Evolutionary conservation across 164 flowering plant genomes (phyloP), one percentile per base, ranked within the genome.

Genomic region (Brasenia schreberi): DNA sequence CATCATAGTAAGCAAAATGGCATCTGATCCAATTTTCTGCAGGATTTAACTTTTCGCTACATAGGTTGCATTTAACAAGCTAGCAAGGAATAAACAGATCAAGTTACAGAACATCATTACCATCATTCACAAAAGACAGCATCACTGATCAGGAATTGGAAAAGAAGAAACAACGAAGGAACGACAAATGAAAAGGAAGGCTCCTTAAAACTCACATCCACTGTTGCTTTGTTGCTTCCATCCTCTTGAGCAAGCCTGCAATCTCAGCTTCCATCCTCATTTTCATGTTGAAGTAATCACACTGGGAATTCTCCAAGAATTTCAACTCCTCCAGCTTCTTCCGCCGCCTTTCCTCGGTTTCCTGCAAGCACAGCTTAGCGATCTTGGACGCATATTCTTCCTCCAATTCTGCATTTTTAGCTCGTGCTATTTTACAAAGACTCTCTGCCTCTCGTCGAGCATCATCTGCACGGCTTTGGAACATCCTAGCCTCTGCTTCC

Each of bases 401-500:
- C 43, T 94, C 99, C 77, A 91, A 66, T 65, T 84, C 82, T 71
- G 83, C 89, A 27, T 71, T 76, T 66, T 74, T 81, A 3, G 76
- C 68, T n/a, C 78, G 74, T 16, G 82, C 84, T 80, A 89, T 75
- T 63, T 77, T 68, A n/a, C 72, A 70, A 74, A 69, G 84, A 17
- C 75, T 71, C 65, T 94, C 99, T 4, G 95, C 91, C 64, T 91
- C 97, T 67, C 84, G 81, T 39, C 86, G 74, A 10, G 99, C 97
- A 23, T 91, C 96, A 71, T 91, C 99, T 18, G 97, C 96, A n/a
- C 81, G 79, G 72, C 43, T 81, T 72, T 91, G 93, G 76, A 91
- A 94, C 96, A 94, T 88, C 71, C 83, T 80, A 6, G 96, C 90
- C 70, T 91, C 99, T 3, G 87, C 87, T 72, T 91, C 95, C 75